Evolutionary conservation across 306 rosid species (phyloP), one percentile per base, ranked within the genome.

Genomic region (Amphicarpaea edgeworthii): DNA sequence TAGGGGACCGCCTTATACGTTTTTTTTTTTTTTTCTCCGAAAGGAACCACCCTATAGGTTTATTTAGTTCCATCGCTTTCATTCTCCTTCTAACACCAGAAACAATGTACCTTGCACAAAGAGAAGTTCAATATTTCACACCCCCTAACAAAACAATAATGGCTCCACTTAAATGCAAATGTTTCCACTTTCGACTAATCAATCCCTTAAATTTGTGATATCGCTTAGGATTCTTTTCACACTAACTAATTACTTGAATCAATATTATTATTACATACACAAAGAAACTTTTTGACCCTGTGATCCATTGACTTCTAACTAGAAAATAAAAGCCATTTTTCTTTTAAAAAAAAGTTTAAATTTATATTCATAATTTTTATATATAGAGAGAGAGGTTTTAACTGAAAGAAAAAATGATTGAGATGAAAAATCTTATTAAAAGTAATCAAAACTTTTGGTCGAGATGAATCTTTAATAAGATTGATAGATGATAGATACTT

Each of bases 171-270:
- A 42, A 73, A 68, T 41, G 46, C 59, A 37, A 3, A 32, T 20
- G 30, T 68, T 68, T 45, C 81, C 76, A 30, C 28, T 68, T 43
- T 30, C 20, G 8, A 14, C 26, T 19, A 53, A 40, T 63, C 74
- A 53, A 19, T 72, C 41, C 6, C 69, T 78, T 64, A 50, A 42
- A n/a, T 61, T 32, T 38, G 14, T 46, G 14, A 70, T 20, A 3
- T 55, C 14, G 1, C 21, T 34, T 19, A 1, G 12, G 41, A 53
- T 20, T 2, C 47, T 70, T 1, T 72, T 38, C 67, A 38, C 12
- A 20, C 19, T 7, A 20, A 67, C 12, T 67, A 4, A 5, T n/a
- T n/a, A n/a, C 10, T 15, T 46, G 5, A 17, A 63, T 28, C 19
- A 37, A 17, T 63, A 19, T 14, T 23, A 62, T 62, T 32, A 40